Percentiles rank a stretch among this genome's conserved stretches.
Evolutionary conservation across 2,329 filamentous ascomycete species (phyloP).

Genomic region (Colletotrichum brevisporum): DNA sequence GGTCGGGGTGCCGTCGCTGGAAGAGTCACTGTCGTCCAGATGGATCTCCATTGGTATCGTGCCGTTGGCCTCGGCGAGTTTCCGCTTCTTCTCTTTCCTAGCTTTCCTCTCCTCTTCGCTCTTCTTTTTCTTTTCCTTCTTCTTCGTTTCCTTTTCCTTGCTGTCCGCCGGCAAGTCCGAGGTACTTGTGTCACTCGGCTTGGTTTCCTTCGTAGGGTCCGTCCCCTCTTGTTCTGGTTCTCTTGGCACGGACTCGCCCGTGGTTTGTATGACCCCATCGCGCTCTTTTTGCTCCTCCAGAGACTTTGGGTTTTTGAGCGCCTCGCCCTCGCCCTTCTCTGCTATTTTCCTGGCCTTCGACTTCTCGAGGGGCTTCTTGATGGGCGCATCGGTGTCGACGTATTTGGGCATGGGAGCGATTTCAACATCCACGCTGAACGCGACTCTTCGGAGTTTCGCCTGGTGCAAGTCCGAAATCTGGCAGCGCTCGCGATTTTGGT

Average conservation of each 20-base stretch:
- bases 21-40: constrained; percentile 77
- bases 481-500: constrained; percentile 84
- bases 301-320: constrained; percentile 76
- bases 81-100: constrained; percentile 88
- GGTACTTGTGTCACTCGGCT: constrained; percentile 44
- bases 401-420: constrained; percentile 91
- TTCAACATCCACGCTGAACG: constrained; percentile 97
- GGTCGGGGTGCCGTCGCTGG: constrained; percentile 58
- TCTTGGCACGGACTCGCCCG: constrained; percentile 55
- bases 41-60: constrained; percentile 87
- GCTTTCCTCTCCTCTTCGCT: constrained; percentile 95
- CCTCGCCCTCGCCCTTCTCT: constrained; percentile 81
- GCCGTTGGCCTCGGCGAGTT: constrained; percentile 89
- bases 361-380: constrained; percentile 60
- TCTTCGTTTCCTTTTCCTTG: constrained; percentile 70
- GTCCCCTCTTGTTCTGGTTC: constrained; percentile 56
- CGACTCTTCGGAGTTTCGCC: constrained; percentile 86
- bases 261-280: constrained; percentile 55
- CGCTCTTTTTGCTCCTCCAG: constrained; percentile 71
- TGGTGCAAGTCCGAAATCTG: constrained; percentile 83
- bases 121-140: constrained; percentile 96
- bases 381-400: constrained; percentile 68
- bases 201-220: constrained; percentile 42
- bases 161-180: constrained; percentile 45
- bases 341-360: constrained; percentile 73